Base-by-base conservation (phyloP, 208 protist genomes). In the Trypanosoma lewisi region DNA sequence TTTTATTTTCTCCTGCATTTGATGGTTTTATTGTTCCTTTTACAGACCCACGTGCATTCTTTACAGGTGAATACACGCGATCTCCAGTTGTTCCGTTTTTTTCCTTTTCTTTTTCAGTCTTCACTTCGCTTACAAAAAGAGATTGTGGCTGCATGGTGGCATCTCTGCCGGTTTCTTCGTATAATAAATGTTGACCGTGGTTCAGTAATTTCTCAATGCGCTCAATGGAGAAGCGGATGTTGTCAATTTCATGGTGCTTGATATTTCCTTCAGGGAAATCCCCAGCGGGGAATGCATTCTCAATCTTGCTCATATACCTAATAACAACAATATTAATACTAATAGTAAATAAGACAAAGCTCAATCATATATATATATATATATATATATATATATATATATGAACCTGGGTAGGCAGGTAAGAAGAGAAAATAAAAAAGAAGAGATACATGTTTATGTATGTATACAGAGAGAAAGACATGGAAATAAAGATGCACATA, bases 151-250 rank as follows among this genome's bases (percentile, higher is more conserved):
- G 28, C 14, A 39, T 39, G 34, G 34, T 28, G 4, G 4, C 12
- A 36, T 37, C 17, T 11, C 52, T 42, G 23, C 9, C 69, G 1
- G 61, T 53, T 31, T 87, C 73, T 28, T 72, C 76, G 60, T 87
- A 83, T 4, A 89, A 61, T 0, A 89, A 37, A 47, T 82, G 54
- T 48, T 84, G 80, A 0, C 79, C 77, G 11, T 66, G 69, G 39
- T 83, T 70, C 56, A 89, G 77, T 19, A 85, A 41, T 33, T 75
- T 63, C 57, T 89, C 83, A 50, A 89, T 86, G 54, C 77, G 79
- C 23, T 76, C 65, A 19, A 89, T 65, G 3, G 83, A 85, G 33
- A 61, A 19, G 14, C 25, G 48, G 9, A 66, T 55, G 21, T 57
- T 37, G 3, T 48, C 50, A 30, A 66, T 21, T 8, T 66, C 60